A percentile compares a stretch with the other conserved stretches of the same genome.
phyloP scores from a whole-genome alignment of 768 basidiomycete genomes.

The Rhizopogon vesiculosus region DNA sequence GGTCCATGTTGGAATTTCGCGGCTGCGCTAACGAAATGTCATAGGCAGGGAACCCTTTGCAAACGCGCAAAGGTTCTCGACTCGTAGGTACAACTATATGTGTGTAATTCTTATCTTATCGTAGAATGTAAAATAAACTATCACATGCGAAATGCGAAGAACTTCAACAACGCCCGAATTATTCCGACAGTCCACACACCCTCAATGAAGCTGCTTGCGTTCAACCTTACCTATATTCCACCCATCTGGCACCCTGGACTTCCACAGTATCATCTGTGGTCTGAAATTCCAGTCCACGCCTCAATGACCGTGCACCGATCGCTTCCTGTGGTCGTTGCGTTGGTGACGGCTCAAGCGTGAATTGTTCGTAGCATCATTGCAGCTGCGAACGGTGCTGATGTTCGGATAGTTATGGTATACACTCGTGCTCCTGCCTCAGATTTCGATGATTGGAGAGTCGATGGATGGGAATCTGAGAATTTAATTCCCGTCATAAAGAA shows the following conservation, averaged over 20 bases:
- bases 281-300: conserved; percentile 9
- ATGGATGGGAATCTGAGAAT: conserved; percentile 22
- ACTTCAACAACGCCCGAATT: too few relatives aligned
- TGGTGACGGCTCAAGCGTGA: conserved; percentile 37
- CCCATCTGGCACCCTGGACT: conserved; percentile 12
- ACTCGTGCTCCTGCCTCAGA: conserved; percentile 56
- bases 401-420: conserved; percentile 41
- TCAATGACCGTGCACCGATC: conserved; percentile 10
- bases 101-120: too few relatives aligned
- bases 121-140: too few relatives aligned
- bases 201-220: conserved; percentile 15
- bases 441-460: conserved; percentile 32
- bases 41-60: too few relatives aligned
- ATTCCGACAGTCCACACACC: too few relatives aligned
- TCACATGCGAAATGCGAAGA: too few relatives aligned
- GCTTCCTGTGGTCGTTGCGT: conserved; percentile 20
- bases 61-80: too few relatives aligned
- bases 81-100: too few relatives aligned
- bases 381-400: neutral
- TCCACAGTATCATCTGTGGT: conserved; percentile 13
- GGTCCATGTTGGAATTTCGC: too few relatives aligned
- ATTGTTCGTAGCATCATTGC: conserved; percentile 36
- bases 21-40: too few relatives aligned
- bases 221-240: conserved; percentile 16
- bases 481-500: conserved; percentile 19